phyloP scores from a whole-genome alignment of 495 filamentous ascomycete species.

The Astrothelium macrocarpum region DNA sequence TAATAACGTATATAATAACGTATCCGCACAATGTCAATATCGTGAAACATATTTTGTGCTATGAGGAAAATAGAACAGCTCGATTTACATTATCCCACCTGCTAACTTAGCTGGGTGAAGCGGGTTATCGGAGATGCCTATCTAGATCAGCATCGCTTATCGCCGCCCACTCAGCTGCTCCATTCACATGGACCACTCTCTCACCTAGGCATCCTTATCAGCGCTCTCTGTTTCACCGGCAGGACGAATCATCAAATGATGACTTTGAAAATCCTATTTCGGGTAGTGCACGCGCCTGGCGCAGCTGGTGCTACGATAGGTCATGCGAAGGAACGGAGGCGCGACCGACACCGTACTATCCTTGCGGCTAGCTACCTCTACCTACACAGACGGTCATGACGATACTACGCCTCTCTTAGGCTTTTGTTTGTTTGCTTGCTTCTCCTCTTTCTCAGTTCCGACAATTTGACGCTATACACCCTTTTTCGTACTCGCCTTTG shows the following conservation, averaged over 20 bases:
- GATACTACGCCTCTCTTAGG: background rate
- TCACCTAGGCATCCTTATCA: background rate
- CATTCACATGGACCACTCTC: background rate
- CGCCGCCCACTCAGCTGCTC: slow-evolving; percentile 1
- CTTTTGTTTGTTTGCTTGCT: background rate
- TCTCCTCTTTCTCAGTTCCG: background rate
- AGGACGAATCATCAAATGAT: background rate
- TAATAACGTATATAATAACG: too few species aligned
- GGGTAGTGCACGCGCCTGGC: background rate
- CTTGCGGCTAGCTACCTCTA: too few species aligned
- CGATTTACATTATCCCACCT: background rate
- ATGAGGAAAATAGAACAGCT: too few species aligned
- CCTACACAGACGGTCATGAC: background rate
- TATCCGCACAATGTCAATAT: too few species aligned
- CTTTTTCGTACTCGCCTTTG: background rate
- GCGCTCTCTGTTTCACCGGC: background rate
- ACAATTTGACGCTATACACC: background rate
- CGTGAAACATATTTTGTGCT: too few species aligned
- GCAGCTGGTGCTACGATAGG: background rate
- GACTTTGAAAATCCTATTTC: background rate
- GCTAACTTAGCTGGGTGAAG: too few species aligned
- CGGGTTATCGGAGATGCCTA: too few species aligned
- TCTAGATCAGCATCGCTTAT: slow-evolving; percentile 2
- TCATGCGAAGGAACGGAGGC: background rate
- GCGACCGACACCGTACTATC: too few species aligned